phyloP scores from a whole-genome alignment of 345 rosid species.

The Excoecaria cochinchinensis region DNA sequence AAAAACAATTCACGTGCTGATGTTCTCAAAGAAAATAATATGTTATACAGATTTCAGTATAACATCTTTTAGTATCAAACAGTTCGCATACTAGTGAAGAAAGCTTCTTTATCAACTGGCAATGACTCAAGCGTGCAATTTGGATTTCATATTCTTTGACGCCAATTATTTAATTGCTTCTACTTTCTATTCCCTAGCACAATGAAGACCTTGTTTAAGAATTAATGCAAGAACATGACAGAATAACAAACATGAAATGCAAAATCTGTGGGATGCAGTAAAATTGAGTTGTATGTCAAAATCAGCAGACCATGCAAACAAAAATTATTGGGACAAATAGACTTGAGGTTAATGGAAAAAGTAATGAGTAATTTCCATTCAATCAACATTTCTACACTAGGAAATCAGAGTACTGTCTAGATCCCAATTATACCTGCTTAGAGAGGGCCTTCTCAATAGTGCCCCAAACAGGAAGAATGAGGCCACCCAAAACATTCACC shows the following conservation, averaged over 20 bases:
- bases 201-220: too few species aligned
- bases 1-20: neutral
- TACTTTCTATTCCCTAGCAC: too few species aligned
- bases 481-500: slow-evolving; percentile 94
- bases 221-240: neutral
- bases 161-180: too few species aligned
- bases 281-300: neutral
- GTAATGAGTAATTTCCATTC: neutral
- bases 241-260: neutral
- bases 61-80: too few species aligned
- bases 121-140: too few species aligned
- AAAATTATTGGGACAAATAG: neutral
- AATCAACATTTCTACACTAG: neutral
- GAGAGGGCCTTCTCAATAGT: slow-evolving; percentile 93
- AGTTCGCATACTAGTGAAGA: too few species aligned
- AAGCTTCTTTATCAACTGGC: too few species aligned
- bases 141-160: too few species aligned
- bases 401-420: neutral
- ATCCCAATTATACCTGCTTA: slow-evolving; percentile 61
- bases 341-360: neutral
- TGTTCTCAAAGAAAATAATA: too few species aligned
- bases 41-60: too few species aligned
- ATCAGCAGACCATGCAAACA: too few species aligned
- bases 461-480: slow-evolving; percentile 98
- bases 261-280: neutral